phyloP scores from a whole-genome alignment of 1,284 basidiomycete species.

The Leccinum subatratum region DNA sequence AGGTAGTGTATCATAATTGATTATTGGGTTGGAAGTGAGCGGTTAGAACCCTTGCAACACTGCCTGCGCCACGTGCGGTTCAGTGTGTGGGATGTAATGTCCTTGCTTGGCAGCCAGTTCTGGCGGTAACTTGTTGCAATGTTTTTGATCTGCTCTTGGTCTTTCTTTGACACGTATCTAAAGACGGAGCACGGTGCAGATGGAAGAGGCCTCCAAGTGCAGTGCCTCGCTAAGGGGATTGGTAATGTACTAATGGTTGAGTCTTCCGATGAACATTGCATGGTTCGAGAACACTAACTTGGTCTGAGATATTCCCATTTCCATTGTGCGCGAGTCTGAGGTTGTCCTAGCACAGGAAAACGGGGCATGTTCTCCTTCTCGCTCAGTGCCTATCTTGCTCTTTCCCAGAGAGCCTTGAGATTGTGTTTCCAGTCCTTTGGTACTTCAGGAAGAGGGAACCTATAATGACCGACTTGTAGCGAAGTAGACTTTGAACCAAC shows the following conservation, averaged over 20 bases:
- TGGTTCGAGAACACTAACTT: constrained; percentile 44
- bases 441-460: constrained; percentile 77
- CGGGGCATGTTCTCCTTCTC: constrained; percentile 31
- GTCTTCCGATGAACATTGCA: neutral
- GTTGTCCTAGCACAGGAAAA: constrained; percentile 21
- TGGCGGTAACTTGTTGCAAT: constrained; percentile 14
- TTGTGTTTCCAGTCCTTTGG: constrained; percentile 83
- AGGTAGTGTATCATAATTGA: constrained; percentile 82
- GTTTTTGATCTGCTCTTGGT: constrained; percentile 72
- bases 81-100: constrained; percentile 59
- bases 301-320: constrained; percentile 55
- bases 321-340: constrained; percentile 44
- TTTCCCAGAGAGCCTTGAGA: constrained; percentile 74
- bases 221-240: constrained; percentile 60
- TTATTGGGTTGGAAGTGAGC: constrained; percentile 76
- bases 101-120: constrained; percentile 20
- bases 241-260: neutral
- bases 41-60: constrained; percentile 89
- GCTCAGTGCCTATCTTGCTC: constrained; percentile 49
- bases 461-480: constrained; percentile 29
- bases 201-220: constrained; percentile 79
- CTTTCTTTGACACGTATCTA: constrained; percentile 89
- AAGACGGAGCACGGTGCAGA: constrained; percentile 77
- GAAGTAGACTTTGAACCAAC: constrained; percentile 8
- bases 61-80: constrained; percentile 77